Conservation (phyloP, 2,329 filamentous ascomycete species). For the Colletotrichum coccodes region DNA sequence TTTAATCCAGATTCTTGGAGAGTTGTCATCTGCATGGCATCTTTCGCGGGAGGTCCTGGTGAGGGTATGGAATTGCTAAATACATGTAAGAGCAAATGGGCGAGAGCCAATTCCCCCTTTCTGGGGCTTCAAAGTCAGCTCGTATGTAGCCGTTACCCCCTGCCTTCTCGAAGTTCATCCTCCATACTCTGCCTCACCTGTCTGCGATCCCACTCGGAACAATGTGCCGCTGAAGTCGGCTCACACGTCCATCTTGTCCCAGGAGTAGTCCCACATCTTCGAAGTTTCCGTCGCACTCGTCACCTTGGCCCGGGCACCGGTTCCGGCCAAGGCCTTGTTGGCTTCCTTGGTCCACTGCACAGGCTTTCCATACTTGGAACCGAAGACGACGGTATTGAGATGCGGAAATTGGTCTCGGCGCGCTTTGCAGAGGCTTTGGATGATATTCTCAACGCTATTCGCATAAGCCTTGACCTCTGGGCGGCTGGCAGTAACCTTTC, state of each 20-base stretch:
- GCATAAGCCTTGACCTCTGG: slow-evolving; percentile 3
- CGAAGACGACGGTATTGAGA: slow-evolving; percentile 4
- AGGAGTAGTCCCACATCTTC: neutral
- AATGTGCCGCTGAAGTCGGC: neutral
- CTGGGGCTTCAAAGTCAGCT: neutral
- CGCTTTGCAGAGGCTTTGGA: neutral
- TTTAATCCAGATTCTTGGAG: neutral
- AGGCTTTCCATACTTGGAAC: slow-evolving; percentile 9
- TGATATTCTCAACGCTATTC: neutral
- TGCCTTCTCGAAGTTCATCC: neutral
- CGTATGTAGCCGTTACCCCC: neutral
- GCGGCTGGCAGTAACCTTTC: neutral
- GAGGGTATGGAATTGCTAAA: neutral
- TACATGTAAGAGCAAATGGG: neutral
- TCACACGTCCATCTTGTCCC: slow-evolving; percentile 4
- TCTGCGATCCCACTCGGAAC: neutral
- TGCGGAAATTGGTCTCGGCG: neutral
- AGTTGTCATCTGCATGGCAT: slow-evolving; percentile 7
- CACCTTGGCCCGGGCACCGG: neutral
- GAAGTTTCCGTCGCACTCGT: neutral
- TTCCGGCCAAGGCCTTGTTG: neutral
- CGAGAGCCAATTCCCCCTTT: neutral
- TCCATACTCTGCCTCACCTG: neutral
- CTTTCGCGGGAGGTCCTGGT: slow-evolving; percentile 2
- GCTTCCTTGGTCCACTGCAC: slow-evolving; percentile 1